phyloP scores from a whole-genome alignment of 176 grass and related monocot genomes.

The Eremochloa ophiuroides region DNA sequence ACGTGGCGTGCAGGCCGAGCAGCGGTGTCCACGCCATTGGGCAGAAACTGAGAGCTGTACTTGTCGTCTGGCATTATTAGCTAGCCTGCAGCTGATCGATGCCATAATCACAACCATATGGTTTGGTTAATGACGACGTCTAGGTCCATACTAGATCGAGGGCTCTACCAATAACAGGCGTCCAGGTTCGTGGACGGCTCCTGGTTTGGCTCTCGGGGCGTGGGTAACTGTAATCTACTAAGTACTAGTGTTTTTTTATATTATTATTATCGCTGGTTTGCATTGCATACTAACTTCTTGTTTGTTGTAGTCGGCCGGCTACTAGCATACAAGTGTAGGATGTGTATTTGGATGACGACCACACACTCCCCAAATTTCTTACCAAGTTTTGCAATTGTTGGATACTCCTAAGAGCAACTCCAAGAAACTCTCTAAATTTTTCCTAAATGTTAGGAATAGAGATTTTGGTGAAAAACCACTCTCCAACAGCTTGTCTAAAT shows the following conservation, averaged over 20 bases:
- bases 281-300: neutral
- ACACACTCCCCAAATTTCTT: too few relatives aligned
- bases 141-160: neutral
- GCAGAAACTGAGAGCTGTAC: neutral
- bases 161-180: neutral
- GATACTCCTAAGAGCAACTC: too few relatives aligned
- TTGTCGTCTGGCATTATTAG: neutral
- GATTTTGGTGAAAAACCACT: too few relatives aligned
- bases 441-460: too few relatives aligned
- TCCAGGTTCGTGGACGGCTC: constrained; percentile 19
- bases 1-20: neutral
- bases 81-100: neutral
- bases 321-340: neutral
- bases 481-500: too few relatives aligned
- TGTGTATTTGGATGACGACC: neutral
- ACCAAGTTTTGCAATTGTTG: too few relatives aligned
- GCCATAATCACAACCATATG: neutral
- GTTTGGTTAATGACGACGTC: neutral
- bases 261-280: neutral
- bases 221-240: neutral
- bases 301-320: neutral
- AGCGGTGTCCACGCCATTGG: neutral
- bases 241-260: neutral
- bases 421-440: too few relatives aligned
- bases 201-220: neutral